A percentile compares a stretch with the other conserved stretches of the same genome.
Evolutionary conservation across 2,329 filamentous ascomycete species (phyloP).

Genomic region (Scleromitrula shiraiana): DNA sequence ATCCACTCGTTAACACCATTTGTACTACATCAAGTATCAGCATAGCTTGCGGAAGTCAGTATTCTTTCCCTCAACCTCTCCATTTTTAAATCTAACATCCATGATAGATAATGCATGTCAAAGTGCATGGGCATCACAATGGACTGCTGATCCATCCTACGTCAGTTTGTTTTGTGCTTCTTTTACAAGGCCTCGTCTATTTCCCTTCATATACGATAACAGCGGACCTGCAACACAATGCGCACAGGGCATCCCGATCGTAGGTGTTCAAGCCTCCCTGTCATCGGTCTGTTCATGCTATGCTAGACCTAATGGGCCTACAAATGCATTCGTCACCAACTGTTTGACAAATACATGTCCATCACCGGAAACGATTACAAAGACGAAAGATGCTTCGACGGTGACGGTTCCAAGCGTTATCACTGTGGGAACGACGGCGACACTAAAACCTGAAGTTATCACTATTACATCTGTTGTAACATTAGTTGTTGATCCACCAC

Average conservation of each 20-base stretch:
- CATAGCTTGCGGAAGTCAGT: neutral
- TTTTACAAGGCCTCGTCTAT: neutral
- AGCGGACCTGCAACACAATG: neutral
- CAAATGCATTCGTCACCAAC: neutral
- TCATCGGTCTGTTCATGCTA: slow-evolving; percentile 4
- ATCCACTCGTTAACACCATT: neutral
- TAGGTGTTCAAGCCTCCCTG: neutral
- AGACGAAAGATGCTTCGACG: no score
- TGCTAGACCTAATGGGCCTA: neutral
- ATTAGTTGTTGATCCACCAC: neutral
- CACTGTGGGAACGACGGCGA: no score
- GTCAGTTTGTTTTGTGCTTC: neutral
- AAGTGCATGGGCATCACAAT: slow-evolving; percentile 2
- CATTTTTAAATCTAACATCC: neutral
- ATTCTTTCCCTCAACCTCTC: neutral
- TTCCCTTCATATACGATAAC: neutral
- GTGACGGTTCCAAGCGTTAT: no score
- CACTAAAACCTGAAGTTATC: no score
- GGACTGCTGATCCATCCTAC: neutral
- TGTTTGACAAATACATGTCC: neutral
- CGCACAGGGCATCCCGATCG: neutral
- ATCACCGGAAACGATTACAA: neutral
- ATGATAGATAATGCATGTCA: neutral
- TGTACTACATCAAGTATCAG: neutral
- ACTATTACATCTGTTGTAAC: no score